Percentiles rank a stretch among this genome's conserved stretches.
These are phyloP conservation scores for Delphinella strobiligena DNA, from an alignment of 2,329 filamentous ascomycete species.

Conservation along the genomic window DNA sequence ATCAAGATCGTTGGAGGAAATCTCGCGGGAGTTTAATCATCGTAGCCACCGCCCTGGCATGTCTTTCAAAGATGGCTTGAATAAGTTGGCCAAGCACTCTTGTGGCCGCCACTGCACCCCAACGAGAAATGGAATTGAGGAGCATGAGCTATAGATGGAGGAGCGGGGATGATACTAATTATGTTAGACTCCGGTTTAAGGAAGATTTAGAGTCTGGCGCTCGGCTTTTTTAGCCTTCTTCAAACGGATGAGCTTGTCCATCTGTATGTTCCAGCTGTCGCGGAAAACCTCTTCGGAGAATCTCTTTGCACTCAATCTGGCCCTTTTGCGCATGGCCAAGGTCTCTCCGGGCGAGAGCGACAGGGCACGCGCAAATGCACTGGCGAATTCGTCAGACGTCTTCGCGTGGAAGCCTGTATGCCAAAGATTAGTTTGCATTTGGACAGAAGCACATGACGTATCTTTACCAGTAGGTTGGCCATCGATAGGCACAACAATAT, in stretches of 20 bases:
- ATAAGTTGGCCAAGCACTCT: not conserved
- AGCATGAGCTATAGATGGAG: not conserved
- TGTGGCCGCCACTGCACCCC: too few species aligned
- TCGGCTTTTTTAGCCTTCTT: not conserved
- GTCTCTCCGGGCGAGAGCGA: constrained; percentile 52
- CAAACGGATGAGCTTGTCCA: constrained; percentile 53
- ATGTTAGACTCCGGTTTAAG: too few species aligned
- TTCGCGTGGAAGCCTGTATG: constrained; percentile 68
- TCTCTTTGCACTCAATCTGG: constrained; percentile 63
- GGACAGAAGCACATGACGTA: not conserved
- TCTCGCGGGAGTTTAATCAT: constrained; percentile 8
- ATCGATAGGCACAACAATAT: constrained; percentile 77
- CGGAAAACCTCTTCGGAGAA: constrained; percentile 86
- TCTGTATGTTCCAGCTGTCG: constrained; percentile 62
- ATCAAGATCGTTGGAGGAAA: constrained; percentile 7
- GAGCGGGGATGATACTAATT: too few species aligned
- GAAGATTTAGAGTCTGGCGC: constrained; percentile 3
- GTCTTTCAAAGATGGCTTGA: not conserved
- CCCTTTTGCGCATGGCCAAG: constrained; percentile 61
- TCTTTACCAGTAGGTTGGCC: constrained; percentile 59
- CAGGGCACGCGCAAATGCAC: constrained; percentile 67
- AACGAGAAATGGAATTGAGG: not conserved
- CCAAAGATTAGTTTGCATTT: not conserved
- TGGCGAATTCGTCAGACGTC: constrained; percentile 65
- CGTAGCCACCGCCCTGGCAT: not conserved